phyloP scores from a whole-genome alignment of 805 yeast genomes.

The Hanseniaspora singularis region DNA sequence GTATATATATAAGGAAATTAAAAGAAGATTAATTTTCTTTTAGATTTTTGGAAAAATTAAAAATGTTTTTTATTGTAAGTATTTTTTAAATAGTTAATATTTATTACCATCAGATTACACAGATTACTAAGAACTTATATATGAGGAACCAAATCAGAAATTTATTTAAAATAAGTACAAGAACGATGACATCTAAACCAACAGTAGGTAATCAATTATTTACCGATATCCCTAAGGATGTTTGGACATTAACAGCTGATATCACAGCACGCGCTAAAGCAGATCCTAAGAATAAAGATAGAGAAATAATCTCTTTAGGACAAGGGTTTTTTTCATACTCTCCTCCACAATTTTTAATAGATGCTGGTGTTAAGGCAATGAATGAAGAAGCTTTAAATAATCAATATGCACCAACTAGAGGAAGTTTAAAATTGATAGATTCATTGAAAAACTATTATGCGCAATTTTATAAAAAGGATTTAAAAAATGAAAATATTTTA shows the following conservation, averaged over 20 bases:
- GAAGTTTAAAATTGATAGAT: conserved; percentile 62
- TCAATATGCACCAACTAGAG: conserved; percentile 87
- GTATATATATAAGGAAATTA: too few species aligned
- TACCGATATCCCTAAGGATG: conserved; percentile 66
- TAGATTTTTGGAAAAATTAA: too few species aligned
- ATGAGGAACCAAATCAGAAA: not conserved
- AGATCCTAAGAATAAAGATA: conserved; percentile 41
- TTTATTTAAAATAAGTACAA: not conserved
- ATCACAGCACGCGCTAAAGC: conserved; percentile 75
- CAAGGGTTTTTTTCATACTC: conserved; percentile 95
- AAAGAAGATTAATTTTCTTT: too few species aligned
- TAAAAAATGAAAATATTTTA: conserved; percentile 35
- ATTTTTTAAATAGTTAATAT: too few species aligned
- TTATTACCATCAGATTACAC: too few species aligned
- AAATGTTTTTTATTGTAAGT: too few species aligned
- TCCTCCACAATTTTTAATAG: conserved; percentile 86
- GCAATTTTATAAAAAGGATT: conserved; percentile 43
- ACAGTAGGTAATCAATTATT: conserved; percentile 35
- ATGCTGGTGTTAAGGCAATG: conserved; percentile 68
- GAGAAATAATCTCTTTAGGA: conserved; percentile 77
- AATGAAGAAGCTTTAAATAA: conserved; percentile 55
- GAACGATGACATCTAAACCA: not conserved
- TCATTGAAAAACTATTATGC: conserved; percentile 64
- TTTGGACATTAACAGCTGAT: conserved; percentile 91
- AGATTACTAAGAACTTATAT: not conserved